Base-by-base conservation (phyloP, 371 early-diverging fungal species). In the Funneliformis caledonium region DNA sequence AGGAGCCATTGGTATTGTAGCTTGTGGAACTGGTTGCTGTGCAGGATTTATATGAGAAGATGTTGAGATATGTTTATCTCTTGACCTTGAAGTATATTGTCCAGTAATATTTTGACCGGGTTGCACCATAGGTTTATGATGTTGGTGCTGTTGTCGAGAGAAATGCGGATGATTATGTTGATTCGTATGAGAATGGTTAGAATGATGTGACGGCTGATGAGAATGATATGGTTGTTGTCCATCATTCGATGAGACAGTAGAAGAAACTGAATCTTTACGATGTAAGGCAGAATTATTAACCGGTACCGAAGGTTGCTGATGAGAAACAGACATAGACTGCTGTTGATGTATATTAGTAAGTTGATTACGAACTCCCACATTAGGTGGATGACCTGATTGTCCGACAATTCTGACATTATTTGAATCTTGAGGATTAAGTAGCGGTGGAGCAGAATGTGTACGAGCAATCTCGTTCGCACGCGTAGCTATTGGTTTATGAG, bases 201-300 rank as follows among this genome's bases (percentile, higher is more conserved):
- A 19, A 79, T 79, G 80, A 70, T 79, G 80, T 26, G 61, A 59
- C 10, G 80, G 43, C 14, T 76, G 76, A 70, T 37, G 80, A 22
- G 69, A 37, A 70, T 79, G 80, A 70, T 22, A 59, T 68, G 59
- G 26, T 70, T 37, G 37, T 45, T 68, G 80, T 1, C 70, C 80
- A 70, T 79, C 80, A 43, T 79, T 79, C 10, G 78, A 78, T 22
- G 68, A 78, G 0, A 78, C 78, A 4, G 64, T 78, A 59, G 80
- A 79, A 45, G 80, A 79, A 2, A 70, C 60, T 8, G 80, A 79
- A 61, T 79, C 80, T 45, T 79, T 79, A 52, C 80, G 80, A 70
- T 79, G 37, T n/a, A 69, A 47, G 19, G 67, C 11, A 45, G 62
- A 37, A 10, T 70, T 76, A 43, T 22, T 43, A 33, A 69, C 26